phyloP scores from a whole-genome alignment of 1,139 yeast species.

The Meyerozyma elateridarum region DNA sequence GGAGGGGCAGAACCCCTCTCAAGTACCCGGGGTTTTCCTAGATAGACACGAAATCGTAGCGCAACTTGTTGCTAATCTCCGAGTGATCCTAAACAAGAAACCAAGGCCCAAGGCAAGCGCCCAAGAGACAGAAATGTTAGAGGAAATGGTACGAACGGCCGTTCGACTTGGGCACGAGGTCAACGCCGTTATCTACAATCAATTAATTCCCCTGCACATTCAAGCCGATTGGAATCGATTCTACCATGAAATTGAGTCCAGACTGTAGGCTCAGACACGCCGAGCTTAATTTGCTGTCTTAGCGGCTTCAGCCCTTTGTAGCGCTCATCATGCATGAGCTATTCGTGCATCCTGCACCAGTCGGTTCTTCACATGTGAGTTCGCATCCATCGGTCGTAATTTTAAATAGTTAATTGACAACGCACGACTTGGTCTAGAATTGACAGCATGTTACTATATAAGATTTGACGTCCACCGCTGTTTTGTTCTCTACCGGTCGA shows the following conservation, averaged over 20 bases:
- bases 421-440: no score
- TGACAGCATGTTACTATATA: no score
- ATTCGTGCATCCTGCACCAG: no score
- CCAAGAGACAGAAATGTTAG: slow-evolving; percentile 31
- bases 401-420: no score
- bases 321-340: no score
- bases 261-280: slow-evolving; percentile 1
- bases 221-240: slow-evolving; percentile 3
- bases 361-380: no score
- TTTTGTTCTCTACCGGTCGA: no score
- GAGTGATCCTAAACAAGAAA: slow-evolving; percentile 24
- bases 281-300: no score
- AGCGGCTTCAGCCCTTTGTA: no score
- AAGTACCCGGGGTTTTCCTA: no score
- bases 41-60: slow-evolving; percentile 21
- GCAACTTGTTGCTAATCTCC: slow-evolving; percentile 10
- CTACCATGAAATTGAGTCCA: slow-evolving; percentile 3
- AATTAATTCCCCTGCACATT: background rate
- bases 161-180: slow-evolving; percentile 1
- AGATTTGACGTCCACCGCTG: no score
- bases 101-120: slow-evolving; percentile 39
- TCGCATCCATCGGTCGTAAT: no score
- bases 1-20: slow-evolving; percentile 17
- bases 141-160: slow-evolving; percentile 2
- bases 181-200: background rate